phyloP scores from a whole-genome alignment of 306 rosid genomes.

The Datisca glomerata region DNA sequence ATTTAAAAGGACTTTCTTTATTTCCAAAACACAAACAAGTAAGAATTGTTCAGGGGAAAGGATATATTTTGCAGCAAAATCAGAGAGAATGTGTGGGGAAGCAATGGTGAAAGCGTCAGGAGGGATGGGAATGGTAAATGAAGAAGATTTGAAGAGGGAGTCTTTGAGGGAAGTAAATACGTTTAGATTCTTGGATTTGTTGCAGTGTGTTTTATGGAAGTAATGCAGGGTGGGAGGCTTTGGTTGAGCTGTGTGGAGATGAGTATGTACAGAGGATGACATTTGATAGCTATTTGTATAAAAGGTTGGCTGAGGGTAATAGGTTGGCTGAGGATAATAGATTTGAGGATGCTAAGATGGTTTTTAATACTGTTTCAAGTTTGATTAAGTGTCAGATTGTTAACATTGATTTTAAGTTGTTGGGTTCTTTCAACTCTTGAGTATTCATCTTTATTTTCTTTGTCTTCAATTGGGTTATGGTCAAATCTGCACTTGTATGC shows the following conservation, averaged over 20 bases:
- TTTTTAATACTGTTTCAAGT: slow-evolving; percentile 47
- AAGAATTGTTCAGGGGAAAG: slow-evolving; percentile 86
- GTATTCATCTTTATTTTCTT: too few species aligned
- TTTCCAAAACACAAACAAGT: too few species aligned
- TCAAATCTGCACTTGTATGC: too few species aligned
- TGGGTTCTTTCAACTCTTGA: too few species aligned
- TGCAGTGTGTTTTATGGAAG: slow-evolving; percentile 77
- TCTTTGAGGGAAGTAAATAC: slow-evolving; percentile 38
- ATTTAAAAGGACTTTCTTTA: too few species aligned
- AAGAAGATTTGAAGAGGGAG: slow-evolving; percentile 67
- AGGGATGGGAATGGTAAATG: slow-evolving; percentile 47
- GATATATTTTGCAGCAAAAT: slow-evolving; percentile 70
- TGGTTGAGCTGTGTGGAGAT: slow-evolving; percentile 88
- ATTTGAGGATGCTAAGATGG: slow-evolving; percentile 56
- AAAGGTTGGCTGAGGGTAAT: too few species aligned
- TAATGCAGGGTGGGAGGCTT: slow-evolving; percentile 64
- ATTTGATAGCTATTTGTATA: slow-evolving; percentile 76
- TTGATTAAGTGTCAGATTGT: slow-evolving; percentile 37
- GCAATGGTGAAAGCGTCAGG: slow-evolving; percentile 58
- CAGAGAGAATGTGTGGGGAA: slow-evolving; percentile 73
- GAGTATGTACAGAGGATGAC: slow-evolving; percentile 94
- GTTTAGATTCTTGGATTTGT: slow-evolving; percentile 56
- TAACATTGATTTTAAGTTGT: not conserved
- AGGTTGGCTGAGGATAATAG: slow-evolving; percentile 45
- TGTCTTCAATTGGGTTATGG: too few species aligned